A percentile compares a stretch with the other conserved stretches of the same genome.
Conservation (phyloP, 345 rosid genomes). For the Bruguiera parviflora region DNA sequence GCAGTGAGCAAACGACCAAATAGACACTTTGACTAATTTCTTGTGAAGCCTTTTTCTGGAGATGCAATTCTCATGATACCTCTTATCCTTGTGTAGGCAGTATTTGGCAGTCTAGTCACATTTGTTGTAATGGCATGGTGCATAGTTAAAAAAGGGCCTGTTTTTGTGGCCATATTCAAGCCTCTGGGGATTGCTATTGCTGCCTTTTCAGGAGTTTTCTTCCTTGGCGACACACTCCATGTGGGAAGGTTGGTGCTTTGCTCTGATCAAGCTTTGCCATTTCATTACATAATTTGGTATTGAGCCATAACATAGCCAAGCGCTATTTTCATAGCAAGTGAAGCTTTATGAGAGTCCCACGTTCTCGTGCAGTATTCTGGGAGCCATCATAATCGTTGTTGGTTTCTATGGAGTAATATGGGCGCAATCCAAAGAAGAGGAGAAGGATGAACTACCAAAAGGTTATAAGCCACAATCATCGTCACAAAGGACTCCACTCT, state of each 20-base stretch:
- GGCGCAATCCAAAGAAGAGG: slow-evolving; percentile 43
- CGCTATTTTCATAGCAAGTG: not conserved
- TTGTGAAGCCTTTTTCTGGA: not conserved
- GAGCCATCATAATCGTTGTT: slow-evolving; percentile 39
- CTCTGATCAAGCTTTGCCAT: not conserved
- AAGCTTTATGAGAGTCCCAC: too few species aligned
- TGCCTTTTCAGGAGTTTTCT: slow-evolving; percentile 40
- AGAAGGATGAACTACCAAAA: not conserved
- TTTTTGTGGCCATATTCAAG: slow-evolving; percentile 59
- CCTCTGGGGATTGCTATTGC: slow-evolving; percentile 53
- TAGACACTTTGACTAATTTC: not conserved
- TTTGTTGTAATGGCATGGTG: slow-evolving; percentile 35
- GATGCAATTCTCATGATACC: too few species aligned
- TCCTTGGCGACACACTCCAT: slow-evolving; percentile 48
- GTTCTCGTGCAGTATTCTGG: slow-evolving; percentile 36
- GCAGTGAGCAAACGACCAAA: slow-evolving; percentile 28
- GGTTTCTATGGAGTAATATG: slow-evolving; percentile 58
- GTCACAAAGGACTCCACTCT: slow-evolving; percentile 22
- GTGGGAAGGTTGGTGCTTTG: slow-evolving; percentile 39
- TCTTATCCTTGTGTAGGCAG: slow-evolving; percentile 29
- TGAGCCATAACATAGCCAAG: too few species aligned
- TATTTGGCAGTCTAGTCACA: slow-evolving; percentile 40
- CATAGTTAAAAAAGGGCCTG: slow-evolving; percentile 51
- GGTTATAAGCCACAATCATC: not conserved
- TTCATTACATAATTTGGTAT: not conserved